phyloP scores from a whole-genome alignment of 1,284 basidiomycete species.

The Pyrrhoderma lamaoense region DNA sequence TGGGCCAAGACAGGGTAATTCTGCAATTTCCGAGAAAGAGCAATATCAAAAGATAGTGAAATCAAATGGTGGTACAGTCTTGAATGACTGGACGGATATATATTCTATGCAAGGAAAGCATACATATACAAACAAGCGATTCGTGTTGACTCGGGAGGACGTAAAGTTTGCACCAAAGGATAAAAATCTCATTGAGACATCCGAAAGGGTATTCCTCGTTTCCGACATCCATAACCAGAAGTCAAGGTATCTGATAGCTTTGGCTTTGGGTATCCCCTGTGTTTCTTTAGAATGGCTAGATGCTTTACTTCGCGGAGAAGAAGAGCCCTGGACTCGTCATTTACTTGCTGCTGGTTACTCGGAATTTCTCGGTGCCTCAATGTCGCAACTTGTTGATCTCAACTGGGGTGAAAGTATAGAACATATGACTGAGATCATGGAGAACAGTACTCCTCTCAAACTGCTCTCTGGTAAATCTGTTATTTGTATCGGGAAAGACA shows the following conservation, averaged over 20 bases:
- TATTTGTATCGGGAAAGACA: slow-evolving; percentile 48
- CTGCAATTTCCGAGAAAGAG: slow-evolving; percentile 29
- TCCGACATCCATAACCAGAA: slow-evolving; percentile 60
- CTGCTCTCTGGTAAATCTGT: slow-evolving; percentile 45
- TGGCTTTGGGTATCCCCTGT: slow-evolving; percentile 83
- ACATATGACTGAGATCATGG: slow-evolving; percentile 49
- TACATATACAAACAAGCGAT: slow-evolving; percentile 38
- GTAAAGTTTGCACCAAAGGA: slow-evolving; percentile 37
- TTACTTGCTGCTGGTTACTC: slow-evolving; percentile 66
- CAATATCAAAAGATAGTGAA: slow-evolving; percentile 39
- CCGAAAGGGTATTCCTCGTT: slow-evolving; percentile 59
- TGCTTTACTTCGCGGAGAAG: slow-evolving; percentile 29
- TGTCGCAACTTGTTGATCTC: slow-evolving; percentile 66
- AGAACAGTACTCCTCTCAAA: slow-evolving; percentile 48
- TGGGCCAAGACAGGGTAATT: slow-evolving; percentile 20
- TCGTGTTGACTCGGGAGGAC: slow-evolving; percentile 42
- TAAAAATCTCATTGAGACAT: slow-evolving; percentile 25
- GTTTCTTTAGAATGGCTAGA: slow-evolving; percentile 58
- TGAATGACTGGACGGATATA: slow-evolving; percentile 62
- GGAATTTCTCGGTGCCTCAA: slow-evolving; percentile 38
- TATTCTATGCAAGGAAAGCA: slow-evolving; percentile 51
- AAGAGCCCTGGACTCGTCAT: slow-evolving; percentile 51
- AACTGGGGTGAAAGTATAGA: slow-evolving; percentile 57
- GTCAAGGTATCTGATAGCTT: slow-evolving; percentile 72
- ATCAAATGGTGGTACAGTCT: slow-evolving; percentile 49